Percentiles rank a stretch among this genome's conserved stretches.
Conservation (phyloP, 2,329 filamentous ascomycete genomes). For the Elsinoe necatrix region DNA sequence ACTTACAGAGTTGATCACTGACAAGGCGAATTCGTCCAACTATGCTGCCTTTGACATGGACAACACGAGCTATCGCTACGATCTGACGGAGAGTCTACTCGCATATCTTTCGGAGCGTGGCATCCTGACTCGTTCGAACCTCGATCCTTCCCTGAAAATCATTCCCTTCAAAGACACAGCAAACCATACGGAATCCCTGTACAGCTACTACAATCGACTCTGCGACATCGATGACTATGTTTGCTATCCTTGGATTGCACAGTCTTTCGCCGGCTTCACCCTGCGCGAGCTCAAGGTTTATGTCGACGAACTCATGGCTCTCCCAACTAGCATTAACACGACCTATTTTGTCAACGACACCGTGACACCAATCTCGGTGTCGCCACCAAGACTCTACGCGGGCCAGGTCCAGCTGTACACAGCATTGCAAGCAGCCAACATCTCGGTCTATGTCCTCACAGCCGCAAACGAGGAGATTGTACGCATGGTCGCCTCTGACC, state of each 20-base stretch:
- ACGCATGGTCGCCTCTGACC: constrained; percentile 40
- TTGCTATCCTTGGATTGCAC: constrained; percentile 39
- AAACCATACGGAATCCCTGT: constrained; percentile 35
- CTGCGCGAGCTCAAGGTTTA: constrained; percentile 41
- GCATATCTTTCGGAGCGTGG: constrained; percentile 38
- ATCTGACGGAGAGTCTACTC: constrained; percentile 38
- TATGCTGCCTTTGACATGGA: constrained; percentile 35
- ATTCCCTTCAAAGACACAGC: constrained; percentile 37
- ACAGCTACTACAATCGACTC: constrained; percentile 40
- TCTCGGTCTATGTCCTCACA: constrained; percentile 38
- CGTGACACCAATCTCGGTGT: constrained; percentile 26
- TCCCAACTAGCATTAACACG: constrained; percentile 32
- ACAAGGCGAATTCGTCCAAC: constrained; percentile 21
- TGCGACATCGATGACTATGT: constrained; percentile 36
- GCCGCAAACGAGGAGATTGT: constrained; percentile 40
- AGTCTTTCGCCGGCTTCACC: constrained; percentile 37
- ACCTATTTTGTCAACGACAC: constrained; percentile 32
- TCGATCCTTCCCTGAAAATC: constrained; percentile 36
- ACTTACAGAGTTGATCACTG: constrained; percentile 19
- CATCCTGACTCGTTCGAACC: constrained; percentile 34
- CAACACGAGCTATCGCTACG: constrained; percentile 38
- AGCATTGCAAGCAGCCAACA: constrained; percentile 37
- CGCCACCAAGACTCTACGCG: constrained; percentile 32
- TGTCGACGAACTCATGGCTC: constrained; percentile 41
- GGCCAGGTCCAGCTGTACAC: constrained; percentile 40